Percentiles rank a stretch among this genome's conserved stretches.
These are phyloP conservation scores for Tulasnella sp. DNA, from an alignment of 768 basidiomycete species.

Conservation along the genomic window DNA sequence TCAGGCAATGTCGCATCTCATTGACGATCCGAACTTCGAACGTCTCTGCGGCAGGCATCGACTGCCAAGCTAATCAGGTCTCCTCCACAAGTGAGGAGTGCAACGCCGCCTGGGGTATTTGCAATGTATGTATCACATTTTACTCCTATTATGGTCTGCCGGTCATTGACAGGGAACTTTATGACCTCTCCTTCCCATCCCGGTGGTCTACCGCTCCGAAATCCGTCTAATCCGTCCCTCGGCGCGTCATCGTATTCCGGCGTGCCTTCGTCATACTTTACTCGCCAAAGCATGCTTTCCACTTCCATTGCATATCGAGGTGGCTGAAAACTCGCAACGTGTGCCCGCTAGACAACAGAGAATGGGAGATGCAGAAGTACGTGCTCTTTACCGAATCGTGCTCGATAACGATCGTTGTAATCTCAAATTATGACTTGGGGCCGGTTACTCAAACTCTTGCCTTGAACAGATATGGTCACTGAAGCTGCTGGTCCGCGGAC, in stretches of 20 bases:
- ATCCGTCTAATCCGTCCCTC: background rate
- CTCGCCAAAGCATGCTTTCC: constrained; percentile 77
- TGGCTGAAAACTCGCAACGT: constrained; percentile 98
- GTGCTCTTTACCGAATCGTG: constrained; percentile 22
- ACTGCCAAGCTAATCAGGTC: constrained; percentile 98
- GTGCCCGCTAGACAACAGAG: constrained; percentile 88
- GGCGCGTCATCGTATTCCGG: background rate
- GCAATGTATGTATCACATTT: constrained; percentile 55
- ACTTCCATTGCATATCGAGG: constrained; percentile 98
- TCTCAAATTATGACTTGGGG: too few relatives aligned
- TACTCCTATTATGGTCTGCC: background rate
- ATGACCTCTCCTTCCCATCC: background rate
- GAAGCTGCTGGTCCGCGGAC: too few relatives aligned
- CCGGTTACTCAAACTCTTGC: too few relatives aligned
- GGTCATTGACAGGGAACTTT: background rate
- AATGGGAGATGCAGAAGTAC: constrained; percentile 95
- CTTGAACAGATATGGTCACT: too few relatives aligned
- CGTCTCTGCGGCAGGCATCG: constrained; percentile 61
- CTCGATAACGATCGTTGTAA: background rate
- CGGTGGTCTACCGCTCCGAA: background rate
- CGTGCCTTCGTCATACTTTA: background rate
- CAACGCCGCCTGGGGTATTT: constrained; percentile 98
- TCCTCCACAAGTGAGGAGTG: constrained; percentile 95
- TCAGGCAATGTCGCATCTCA: background rate
- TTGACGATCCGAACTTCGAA: background rate